phyloP scores from a whole-genome alignment of 495 filamentous ascomycete species.

The Neurospora sublineolata region DNA sequence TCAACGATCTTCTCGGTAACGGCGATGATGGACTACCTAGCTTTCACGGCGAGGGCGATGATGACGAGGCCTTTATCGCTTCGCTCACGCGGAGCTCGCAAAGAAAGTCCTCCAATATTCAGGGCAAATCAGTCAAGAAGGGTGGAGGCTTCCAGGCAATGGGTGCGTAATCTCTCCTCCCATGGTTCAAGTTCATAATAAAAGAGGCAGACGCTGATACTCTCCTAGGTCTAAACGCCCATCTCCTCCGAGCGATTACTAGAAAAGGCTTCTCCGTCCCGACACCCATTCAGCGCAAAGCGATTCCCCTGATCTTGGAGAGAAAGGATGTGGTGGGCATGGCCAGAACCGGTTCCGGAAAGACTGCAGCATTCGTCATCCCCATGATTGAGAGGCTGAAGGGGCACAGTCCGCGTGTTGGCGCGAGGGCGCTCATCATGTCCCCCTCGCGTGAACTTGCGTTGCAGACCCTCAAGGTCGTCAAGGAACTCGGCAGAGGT shows the following conservation, averaged over 20 bases:
- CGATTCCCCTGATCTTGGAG: slow-evolving; percentile 82
- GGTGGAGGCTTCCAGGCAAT: slow-evolving; percentile 94
- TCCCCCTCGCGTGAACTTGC: slow-evolving; percentile 90
- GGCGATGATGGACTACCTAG: slow-evolving; percentile 1
- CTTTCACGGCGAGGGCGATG: slow-evolving; percentile 30
- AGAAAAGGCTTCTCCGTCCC: slow-evolving; percentile 91
- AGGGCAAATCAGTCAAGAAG: slow-evolving; percentile 80
- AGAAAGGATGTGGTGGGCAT: slow-evolving; percentile 91
- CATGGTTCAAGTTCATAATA: neutral
- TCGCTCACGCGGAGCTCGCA: slow-evolving; percentile 73
- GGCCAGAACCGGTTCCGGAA: slow-evolving; percentile 93
- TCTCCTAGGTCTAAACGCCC: slow-evolving; percentile 53
- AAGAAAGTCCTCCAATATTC: slow-evolving; percentile 68
- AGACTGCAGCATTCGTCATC: slow-evolving; percentile 94
- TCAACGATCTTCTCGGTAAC: slow-evolving; percentile 31
- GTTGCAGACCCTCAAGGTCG: slow-evolving; percentile 87
- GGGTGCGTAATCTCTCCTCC: slow-evolving; percentile 37
- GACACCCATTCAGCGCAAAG: slow-evolving; percentile 94
- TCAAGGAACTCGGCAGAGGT: slow-evolving; percentile 83
- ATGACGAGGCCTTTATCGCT: slow-evolving; percentile 78
- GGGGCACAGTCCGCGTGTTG: slow-evolving; percentile 74
- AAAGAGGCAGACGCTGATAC: slow-evolving; percentile 3
- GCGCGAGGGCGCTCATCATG: slow-evolving; percentile 72
- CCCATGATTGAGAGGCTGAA: slow-evolving; percentile 94
- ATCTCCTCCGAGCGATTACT: slow-evolving; percentile 76